Evolutionary conservation across 2,329 filamentous ascomycete species (phyloP), one percentile per base, ranked within the genome.

Genomic region (Cryphonectria nitschkei): DNA sequence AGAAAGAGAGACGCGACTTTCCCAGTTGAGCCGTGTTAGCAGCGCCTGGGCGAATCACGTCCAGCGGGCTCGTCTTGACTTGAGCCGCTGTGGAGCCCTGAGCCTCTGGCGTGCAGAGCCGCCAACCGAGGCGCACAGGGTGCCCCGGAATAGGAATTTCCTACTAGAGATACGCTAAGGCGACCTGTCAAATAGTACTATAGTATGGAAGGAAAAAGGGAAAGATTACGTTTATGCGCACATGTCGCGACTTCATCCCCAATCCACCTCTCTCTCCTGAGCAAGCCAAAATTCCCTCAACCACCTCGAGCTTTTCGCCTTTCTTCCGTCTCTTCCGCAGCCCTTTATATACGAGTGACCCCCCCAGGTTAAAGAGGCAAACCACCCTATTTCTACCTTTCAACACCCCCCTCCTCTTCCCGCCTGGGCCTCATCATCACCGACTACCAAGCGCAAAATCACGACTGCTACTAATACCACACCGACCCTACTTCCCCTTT

Each of bases 1-100:
- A 50, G 46, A 50, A 8, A n/a, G 46, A 50, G 16, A 68, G 43
- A 68, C 67, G 67, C 67, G 67, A 68, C 67, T 68, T 68, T 50
- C 67, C 67, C 39, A 64, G 43, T 68, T 58, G 32, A 54, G 67
- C 43, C 22, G 46, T 68, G 58, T 54, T 63, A 64, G 58, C 63
- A 34, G 37, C 6, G 29, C 50, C 11, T 68, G 32, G 14, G 34
- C 67, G 52, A 68, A 68, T 68, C 67, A 68, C 37, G 19, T n/a
- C n/a, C 29, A 62, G 67, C 34, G 3, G 26, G 46, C 50, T 62
- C 6, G 14, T 26, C 26, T 11, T 64, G 61, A 22, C 37, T 43
- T 11, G 22, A 60, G 26, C 65, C 65, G 54, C 54, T 67, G 65
- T 46, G 63, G 63, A 22, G 63, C 34, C 63, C 22, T 26, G 41